These are phyloP conservation scores for Casaregolazyma lundiana DNA, from an alignment of 1,139 yeast species.

Conservation along the genomic window DNA sequence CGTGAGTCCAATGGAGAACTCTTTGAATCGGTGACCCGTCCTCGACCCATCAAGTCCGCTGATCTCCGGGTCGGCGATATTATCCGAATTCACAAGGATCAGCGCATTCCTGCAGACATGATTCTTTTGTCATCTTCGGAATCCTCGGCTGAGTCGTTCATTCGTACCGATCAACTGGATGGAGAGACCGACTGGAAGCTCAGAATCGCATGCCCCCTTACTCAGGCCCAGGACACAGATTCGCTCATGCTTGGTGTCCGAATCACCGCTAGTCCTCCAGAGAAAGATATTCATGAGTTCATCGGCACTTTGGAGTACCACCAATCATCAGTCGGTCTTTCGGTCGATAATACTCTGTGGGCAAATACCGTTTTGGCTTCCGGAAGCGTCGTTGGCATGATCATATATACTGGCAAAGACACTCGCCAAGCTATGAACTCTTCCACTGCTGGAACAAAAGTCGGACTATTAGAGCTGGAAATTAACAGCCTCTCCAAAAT, in stretches of 20 bases:
- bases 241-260: conserved; percentile 43
- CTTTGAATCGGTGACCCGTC: conserved; percentile 60
- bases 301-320: conserved; percentile 55
- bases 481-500: conserved; percentile 85
- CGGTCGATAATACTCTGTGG: conserved; percentile 93
- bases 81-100: conserved; percentile 74
- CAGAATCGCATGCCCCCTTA: conserved; percentile 60
- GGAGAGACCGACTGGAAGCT: conserved; percentile 99
- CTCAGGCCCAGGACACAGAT: conserved; percentile 55
- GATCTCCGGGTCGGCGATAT: conserved; percentile 82
- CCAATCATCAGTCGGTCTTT: conserved; percentile 58
- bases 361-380: conserved; percentile 96
- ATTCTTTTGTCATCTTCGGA: conserved; percentile 81
- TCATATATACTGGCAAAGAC: conserved; percentile 85
- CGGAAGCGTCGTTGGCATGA: conserved; percentile 83
- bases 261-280: conserved; percentile 70
- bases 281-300: conserved; percentile 76
- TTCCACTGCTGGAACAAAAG: conserved; percentile 81
- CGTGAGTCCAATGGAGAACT: conserved; percentile 79
- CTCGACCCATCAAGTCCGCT: conserved; percentile 49
- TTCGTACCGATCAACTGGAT: conserved; percentile 94
- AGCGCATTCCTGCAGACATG: conserved; percentile 90
- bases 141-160: conserved; percentile 76
- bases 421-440: conserved; percentile 95
- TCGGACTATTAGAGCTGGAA: conserved; percentile 85